Base-by-base conservation (phyloP, 345 rosid species). In the Brassica nigra region DNA sequence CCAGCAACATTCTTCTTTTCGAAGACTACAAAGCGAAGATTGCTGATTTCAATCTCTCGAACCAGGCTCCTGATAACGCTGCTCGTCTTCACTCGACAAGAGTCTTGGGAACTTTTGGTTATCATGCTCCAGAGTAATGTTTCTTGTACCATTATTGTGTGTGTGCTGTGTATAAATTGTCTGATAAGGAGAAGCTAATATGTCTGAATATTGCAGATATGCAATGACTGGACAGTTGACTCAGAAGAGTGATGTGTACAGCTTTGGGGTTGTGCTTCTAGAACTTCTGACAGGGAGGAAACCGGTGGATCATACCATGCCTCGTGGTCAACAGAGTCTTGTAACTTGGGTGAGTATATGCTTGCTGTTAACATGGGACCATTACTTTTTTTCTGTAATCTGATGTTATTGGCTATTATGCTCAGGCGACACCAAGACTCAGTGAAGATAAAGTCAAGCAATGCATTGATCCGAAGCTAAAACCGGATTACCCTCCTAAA, bases 391-490 rank as follows among this genome's bases (percentile, higher is more conserved):
- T 2, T 20, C n/a, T 28, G 1, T 28, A 14, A 12, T 8, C 29
- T 3, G 14, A 47, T 77, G 70, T 44, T 55, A 18, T 37, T 59
- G 62, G 47, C 62, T 76, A 29, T 76, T 71, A 20, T 76, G 72
- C 72, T 74, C 74, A 95, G 99, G 99, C 99, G 23, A 95, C 99
- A 68, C 99, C 99, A 62, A 91, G 97, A 78, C 86, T 95, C 72
- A 95, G 97, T 55, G 99, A 95, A 80, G 97, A 92, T 90, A 92
- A 95, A 77, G 99, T 95, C 36, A 95, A 90, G 67, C 97, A 94
- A 63, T 94, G 99, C 79, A 97, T 94, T 11, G 99, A 94, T 87
- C 99, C 97, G 49, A 94, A 92, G 89, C 88, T 95, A 62, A 92
- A 89, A 78, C 90, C 90, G 11, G 97, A 95, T 15, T 92, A 89